Conservation (phyloP, 352 stramenopile species). For the Saprolegnia diclina region DNA sequence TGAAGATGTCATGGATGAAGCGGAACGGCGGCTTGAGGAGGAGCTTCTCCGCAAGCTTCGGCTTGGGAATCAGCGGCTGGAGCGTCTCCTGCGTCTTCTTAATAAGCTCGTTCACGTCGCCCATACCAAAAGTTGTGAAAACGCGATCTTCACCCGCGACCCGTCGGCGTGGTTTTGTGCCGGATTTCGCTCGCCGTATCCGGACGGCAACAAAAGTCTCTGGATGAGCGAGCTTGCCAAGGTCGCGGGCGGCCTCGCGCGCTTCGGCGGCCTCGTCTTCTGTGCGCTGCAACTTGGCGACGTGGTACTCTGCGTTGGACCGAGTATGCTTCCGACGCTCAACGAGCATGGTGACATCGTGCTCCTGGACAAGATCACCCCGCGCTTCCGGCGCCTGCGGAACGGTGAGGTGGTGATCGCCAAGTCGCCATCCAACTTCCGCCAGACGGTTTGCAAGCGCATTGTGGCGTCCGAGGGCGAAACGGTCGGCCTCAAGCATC, state of each 20-base stretch:
- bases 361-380: constrained; percentile 84
- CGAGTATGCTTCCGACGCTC: constrained; percentile 88
- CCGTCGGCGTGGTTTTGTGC: not conserved
- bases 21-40: constrained; percentile 94
- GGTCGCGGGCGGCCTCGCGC: constrained; percentile 35
- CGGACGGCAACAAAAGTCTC: constrained; percentile 4
- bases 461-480: constrained; percentile 81
- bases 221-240: constrained; percentile 5
- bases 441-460: constrained; percentile 86
- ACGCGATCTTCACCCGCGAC: not conserved
- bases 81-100: constrained; percentile 77
- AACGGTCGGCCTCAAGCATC: constrained; percentile 54
- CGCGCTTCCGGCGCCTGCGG: constrained; percentile 50
- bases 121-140: constrained; percentile 8
- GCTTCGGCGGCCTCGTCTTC: constrained; percentile 66
- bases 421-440: constrained; percentile 78
- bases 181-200: not conserved
- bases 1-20: constrained; percentile 94
- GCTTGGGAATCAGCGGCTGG: constrained; percentile 88
- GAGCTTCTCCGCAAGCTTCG: constrained; percentile 93
- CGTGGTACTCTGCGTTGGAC: constrained; percentile 82
- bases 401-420: constrained; percentile 85
- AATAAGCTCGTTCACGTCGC: constrained; percentile 40
- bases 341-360: constrained; percentile 87
- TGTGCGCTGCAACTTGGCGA: constrained; percentile 67